Base-by-base conservation (phyloP, 345 rosid genomes). In the Aurinia saxatilis region DNA sequence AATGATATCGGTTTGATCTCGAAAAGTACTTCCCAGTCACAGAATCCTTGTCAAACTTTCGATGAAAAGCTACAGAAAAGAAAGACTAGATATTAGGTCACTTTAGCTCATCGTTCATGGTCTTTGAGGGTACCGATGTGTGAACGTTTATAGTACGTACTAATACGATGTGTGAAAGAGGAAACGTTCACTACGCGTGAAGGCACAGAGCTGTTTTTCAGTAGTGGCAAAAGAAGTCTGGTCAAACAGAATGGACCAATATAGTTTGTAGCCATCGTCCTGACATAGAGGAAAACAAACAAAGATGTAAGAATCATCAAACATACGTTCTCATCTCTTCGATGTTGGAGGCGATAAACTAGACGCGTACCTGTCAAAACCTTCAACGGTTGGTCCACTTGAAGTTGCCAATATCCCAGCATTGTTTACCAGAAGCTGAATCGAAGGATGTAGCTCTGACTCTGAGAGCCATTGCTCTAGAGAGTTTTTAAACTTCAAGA, bases 331-430 rank as follows among this genome's bases (percentile, higher is more conserved):
- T n/a, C 29, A 19, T 41, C 6, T 12, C 34, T 18, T 33, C 5
- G 2, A 47, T 21, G 45, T n/a, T n/a, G n/a, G n/a, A n/a, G n/a
- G n/a, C n/a, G n/a, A n/a, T n/a, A 39, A 34, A 44, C 16, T 3
- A 76, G 77, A 59, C 30, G 21, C 37, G 15, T 42, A 86, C 95
- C 70, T 66, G 62, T 92, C 98, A 69, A 81, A 79, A 72, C 96
- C 98, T 60, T 89, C 84, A 39, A 77, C 40, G 19, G 87, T 79
- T 23, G 71, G 52, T 46, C 85, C 79, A 50, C 65, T 57, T 6
- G 87, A 77, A 30, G 86, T 75, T 70, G 98, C 93, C 63, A 92
- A 57, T 62, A 92, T 82, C 62, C 96, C 98, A 73, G 98, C 98
- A 79, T 92, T 84, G 67, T 91, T 92, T 46, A 92, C 82, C 79